Conservation (phyloP, 2,329 filamentous ascomycete species). For the Pseudocercospora vitis region DNA sequence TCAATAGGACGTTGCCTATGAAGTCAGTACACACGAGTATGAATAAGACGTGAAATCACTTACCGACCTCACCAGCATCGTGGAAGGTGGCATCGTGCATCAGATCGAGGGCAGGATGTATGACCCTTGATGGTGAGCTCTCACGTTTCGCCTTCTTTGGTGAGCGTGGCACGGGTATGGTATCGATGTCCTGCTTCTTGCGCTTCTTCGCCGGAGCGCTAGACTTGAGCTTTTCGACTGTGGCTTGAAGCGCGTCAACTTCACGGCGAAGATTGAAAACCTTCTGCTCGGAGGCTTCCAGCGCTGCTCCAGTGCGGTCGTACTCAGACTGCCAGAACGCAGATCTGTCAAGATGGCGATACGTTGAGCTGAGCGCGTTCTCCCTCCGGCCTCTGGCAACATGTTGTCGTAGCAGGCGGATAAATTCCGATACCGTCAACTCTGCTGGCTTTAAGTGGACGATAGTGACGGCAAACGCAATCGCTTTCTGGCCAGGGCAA, state of each 20-base stretch:
- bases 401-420: constrained; percentile 39
- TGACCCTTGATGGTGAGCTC: constrained; percentile 13
- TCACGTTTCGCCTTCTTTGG: constrained; percentile 30
- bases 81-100: constrained; percentile 19
- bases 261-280: constrained; percentile 28
- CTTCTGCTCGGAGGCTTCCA: constrained; percentile 24
- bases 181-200: constrained; percentile 32
- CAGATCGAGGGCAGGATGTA: constrained; percentile 5
- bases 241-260: constrained; percentile 27
- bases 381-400: constrained; percentile 31
- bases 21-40: background rate
- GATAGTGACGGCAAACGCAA: constrained; percentile 33
- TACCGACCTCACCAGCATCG: constrained; percentile 29
- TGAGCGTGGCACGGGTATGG: constrained; percentile 26
- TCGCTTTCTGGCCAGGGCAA: constrained; percentile 4
- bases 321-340: constrained; percentile 41
- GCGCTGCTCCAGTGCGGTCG: constrained; percentile 26
- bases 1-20: constrained; percentile 30
- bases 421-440: constrained; percentile 38
- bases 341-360: constrained; percentile 43
- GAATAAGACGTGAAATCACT: background rate
- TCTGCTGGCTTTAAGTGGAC: constrained; percentile 42
- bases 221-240: constrained; percentile 18
- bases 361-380: constrained; percentile 27
- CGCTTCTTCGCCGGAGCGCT: constrained; percentile 29